Evolutionary conservation across 2,329 filamentous ascomycete genomes (phyloP).

Genomic region (Anthostomella pinea): DNA sequence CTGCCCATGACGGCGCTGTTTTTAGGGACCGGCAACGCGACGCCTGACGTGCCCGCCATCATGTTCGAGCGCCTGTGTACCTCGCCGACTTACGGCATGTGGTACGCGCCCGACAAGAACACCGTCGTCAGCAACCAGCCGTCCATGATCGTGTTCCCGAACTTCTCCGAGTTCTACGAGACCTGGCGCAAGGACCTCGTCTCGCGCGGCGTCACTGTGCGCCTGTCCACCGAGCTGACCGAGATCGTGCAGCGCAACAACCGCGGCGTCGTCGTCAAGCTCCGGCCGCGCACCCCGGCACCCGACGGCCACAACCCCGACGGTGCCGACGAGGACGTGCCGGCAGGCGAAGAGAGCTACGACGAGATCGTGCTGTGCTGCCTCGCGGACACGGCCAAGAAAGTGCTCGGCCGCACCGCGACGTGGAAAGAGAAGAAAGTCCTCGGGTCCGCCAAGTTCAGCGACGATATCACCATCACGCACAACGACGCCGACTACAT

Average conservation of each 20-base stretch:
- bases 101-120: slow-evolving; percentile 43
- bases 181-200: slow-evolving; percentile 49
- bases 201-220: slow-evolving; percentile 47
- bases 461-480: slow-evolving; percentile 69
- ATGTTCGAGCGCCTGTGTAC: slow-evolving; percentile 35
- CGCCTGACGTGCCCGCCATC: slow-evolving; percentile 31
- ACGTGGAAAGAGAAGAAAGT: slow-evolving; percentile 62
- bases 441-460: slow-evolving; percentile 67
- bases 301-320: slow-evolving; percentile 32
- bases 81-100: slow-evolving; percentile 55
- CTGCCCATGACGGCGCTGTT: slow-evolving; percentile 38
- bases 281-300: slow-evolving; percentile 35
- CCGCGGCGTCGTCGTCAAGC: slow-evolving; percentile 47
- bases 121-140: slow-evolving; percentile 43
- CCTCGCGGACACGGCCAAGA: slow-evolving; percentile 61
- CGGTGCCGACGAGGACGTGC: slow-evolving; percentile 23
- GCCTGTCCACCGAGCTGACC: slow-evolving; percentile 52
- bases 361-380: slow-evolving; percentile 67
- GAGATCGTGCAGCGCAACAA: slow-evolving; percentile 46
- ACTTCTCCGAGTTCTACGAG: slow-evolving; percentile 53
- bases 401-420: slow-evolving; percentile 55
- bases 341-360: slow-evolving; percentile 55
- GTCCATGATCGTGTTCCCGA: slow-evolving; percentile 59
- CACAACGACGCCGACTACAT: slow-evolving; percentile 66
- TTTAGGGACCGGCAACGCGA: slow-evolving; percentile 33